Conservation (phyloP, 352 stramenopile species). For the Phytopythium kandeliae region DNA sequence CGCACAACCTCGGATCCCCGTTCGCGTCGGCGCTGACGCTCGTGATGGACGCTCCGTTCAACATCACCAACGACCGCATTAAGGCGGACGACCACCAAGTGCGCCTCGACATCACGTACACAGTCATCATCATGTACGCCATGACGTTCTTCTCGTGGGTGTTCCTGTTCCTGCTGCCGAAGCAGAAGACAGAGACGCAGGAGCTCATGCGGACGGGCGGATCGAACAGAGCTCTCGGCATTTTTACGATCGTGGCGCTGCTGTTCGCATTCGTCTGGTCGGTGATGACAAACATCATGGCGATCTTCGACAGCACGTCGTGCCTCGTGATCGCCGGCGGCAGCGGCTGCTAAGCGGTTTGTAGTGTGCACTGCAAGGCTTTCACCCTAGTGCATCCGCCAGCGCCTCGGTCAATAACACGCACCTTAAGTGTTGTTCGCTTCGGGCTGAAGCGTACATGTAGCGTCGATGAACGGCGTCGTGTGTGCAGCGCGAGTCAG, state of each 20-base stretch:
- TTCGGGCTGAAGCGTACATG: too few relatives aligned
- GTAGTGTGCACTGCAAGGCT: too few relatives aligned
- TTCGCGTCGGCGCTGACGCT: constrained; percentile 48
- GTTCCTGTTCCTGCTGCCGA: constrained; percentile 39
- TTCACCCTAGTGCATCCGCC: too few relatives aligned
- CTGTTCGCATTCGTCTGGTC: constrained; percentile 43
- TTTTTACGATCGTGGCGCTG: constrained; percentile 28
- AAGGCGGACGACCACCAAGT: constrained; percentile 28
- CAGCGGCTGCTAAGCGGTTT: constrained; percentile 23
- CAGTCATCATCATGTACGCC: constrained; percentile 28
- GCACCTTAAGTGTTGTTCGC: too few relatives aligned
- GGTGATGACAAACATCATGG: constrained; percentile 51
- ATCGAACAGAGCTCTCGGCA: constrained; percentile 29
- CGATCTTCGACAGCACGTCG: constrained; percentile 33
- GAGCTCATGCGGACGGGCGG: constrained; percentile 31
- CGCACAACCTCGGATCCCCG: constrained; percentile 31
- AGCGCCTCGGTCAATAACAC: too few relatives aligned
- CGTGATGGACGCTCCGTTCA: constrained; percentile 48
- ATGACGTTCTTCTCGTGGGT: constrained; percentile 34
- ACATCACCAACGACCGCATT: constrained; percentile 28
- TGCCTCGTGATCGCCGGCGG: constrained; percentile 40
- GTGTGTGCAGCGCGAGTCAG: too few relatives aligned
- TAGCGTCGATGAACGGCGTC: too few relatives aligned
- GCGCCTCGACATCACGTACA: constrained; percentile 31
- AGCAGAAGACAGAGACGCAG: constrained; percentile 43